A percentile compares a stretch with the other conserved stretches of the same genome.
phyloP scores from a whole-genome alignment of 2,329 filamentous ascomycete species.

The Phyllosticta citribraziliensis region DNA sequence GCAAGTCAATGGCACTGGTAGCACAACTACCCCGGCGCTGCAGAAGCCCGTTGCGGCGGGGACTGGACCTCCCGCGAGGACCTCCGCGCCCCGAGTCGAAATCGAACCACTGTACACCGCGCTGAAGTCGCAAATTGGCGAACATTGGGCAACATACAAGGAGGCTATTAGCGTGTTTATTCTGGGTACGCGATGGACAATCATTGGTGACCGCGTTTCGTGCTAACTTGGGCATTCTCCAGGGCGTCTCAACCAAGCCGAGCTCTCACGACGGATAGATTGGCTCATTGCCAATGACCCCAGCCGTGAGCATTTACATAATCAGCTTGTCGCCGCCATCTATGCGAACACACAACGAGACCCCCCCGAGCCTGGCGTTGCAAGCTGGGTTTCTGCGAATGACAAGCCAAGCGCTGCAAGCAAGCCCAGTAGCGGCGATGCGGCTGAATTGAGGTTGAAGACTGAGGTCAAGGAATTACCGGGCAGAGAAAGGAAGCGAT shows the following conservation, averaged over 20 bases:
- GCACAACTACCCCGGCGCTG: neutral
- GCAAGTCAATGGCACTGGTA: conserved; percentile 15
- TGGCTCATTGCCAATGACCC: conserved; percentile 45
- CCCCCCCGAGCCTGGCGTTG: conserved; percentile 51
- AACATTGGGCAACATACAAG: conserved; percentile 51
- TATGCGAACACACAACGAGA: conserved; percentile 51
- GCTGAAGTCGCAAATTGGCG: conserved; percentile 49
- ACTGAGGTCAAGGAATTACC: conserved; percentile 54
- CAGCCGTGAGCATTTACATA: conserved; percentile 49
- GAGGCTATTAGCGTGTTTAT: conserved; percentile 48
- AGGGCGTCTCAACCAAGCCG: conserved; percentile 52
- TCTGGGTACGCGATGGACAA: conserved; percentile 34
- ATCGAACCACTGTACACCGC: conserved; percentile 53
- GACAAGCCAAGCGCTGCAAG: conserved; percentile 70
- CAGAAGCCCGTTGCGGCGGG: conserved; percentile 8
- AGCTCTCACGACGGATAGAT: conserved; percentile 47
- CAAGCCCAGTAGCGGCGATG: conserved; percentile 48
- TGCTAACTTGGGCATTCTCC: conserved; percentile 1
- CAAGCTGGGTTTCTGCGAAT: conserved; percentile 54
- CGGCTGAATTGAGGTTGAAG: conserved; percentile 53
- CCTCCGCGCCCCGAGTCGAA: conserved; percentile 48
- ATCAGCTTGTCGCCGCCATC: conserved; percentile 50
- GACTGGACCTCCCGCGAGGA: conserved; percentile 40
- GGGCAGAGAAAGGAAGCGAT: conserved; percentile 48
- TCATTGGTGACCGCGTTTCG: neutral